Conservation (phyloP, 106 monocot species). For the Chionographis japonica region DNA sequence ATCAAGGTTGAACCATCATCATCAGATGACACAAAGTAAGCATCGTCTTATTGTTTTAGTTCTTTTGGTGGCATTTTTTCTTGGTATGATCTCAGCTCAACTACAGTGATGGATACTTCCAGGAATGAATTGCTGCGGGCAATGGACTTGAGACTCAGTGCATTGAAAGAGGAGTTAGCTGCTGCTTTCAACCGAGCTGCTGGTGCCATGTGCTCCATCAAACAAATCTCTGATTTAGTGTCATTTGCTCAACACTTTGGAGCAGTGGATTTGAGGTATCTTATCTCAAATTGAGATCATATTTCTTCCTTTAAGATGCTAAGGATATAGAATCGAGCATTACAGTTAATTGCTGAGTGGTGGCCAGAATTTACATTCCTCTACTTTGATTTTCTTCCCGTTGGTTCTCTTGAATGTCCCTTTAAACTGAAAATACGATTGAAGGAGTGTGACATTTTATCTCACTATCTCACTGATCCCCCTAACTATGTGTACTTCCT, state of each 20-base stretch:
- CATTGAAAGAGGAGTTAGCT: slow-evolving; percentile 61
- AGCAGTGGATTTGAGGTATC: slow-evolving; percentile 63
- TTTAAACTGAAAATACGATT: slow-evolving; percentile 16
- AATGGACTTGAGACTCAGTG: slow-evolving; percentile 59
- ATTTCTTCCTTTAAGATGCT: neutral
- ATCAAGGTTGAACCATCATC: slow-evolving; percentile 45
- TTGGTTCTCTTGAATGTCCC: no score
- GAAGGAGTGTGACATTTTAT: no score
- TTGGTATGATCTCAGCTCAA: slow-evolving; percentile 10
- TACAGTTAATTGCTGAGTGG: no score
- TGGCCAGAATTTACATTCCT: no score
- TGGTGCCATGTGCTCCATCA: slow-evolving; percentile 37
- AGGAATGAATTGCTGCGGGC: slow-evolving; percentile 86
- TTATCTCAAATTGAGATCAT: neutral
- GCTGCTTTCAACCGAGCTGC: slow-evolving; percentile 40
- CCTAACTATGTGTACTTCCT: no score
- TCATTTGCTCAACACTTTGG: slow-evolving; percentile 77
- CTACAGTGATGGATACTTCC: slow-evolving; percentile 9
- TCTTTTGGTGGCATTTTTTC: neutral
- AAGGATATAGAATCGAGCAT: no score
- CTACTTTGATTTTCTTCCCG: no score
- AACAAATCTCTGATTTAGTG: slow-evolving; percentile 52
- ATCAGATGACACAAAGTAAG: slow-evolving; percentile 83
- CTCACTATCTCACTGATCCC: no score
- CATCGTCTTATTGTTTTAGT: slow-evolving; percentile 1